A percentile compares a stretch with the other conserved stretches of the same genome.
Evolutionary conservation across 2,329 filamentous ascomycete species (phyloP).

Genomic region (Fusarium subtropicale): DNA sequence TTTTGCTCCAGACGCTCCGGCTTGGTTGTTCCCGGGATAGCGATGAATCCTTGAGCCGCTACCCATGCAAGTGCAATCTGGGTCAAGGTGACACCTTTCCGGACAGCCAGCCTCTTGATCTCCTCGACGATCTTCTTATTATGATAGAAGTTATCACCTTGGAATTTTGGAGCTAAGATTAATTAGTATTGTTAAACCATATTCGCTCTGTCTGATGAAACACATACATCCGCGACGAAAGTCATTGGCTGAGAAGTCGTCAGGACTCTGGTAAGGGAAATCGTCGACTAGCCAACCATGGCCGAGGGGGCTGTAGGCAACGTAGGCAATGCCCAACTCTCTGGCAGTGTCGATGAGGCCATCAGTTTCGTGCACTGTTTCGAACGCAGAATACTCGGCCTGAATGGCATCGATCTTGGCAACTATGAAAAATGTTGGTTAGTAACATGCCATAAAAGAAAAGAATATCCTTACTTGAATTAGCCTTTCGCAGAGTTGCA

Average conservation of each 20-base stretch:
- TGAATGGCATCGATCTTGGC: constrained; percentile 17
- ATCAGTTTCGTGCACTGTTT: constrained; percentile 8
- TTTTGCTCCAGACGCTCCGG: constrained; percentile 6
- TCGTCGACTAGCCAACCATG: constrained; percentile 12
- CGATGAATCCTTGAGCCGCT: constrained; percentile 2
- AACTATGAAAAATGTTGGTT: not conserved
- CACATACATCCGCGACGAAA: not conserved
- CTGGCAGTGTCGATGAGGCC: not conserved
- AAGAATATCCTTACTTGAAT: not conserved
- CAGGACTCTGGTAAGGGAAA: not conserved
- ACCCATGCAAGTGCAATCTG: constrained; percentile 20
- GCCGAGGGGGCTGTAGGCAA: not conserved
- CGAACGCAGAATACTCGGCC: constrained; percentile 16
- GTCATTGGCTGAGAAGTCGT: constrained; percentile 6
- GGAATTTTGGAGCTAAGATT: constrained; percentile 2
- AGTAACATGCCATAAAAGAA: rapidly evolving
- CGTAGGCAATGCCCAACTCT: not conserved
- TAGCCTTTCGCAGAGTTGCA: constrained; percentile 1
- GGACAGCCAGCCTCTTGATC: not conserved
- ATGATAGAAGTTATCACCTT: constrained; percentile 10
- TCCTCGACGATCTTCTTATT: constrained; percentile 16
- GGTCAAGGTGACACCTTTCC: not conserved
- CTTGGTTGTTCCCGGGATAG: constrained; percentile 17
- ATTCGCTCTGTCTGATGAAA: not conserved
- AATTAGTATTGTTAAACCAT: not conserved